Conservation (phyloP, 2,329 filamentous ascomycete genomes). For the Phaeosphaeriaceae sp. region DNA sequence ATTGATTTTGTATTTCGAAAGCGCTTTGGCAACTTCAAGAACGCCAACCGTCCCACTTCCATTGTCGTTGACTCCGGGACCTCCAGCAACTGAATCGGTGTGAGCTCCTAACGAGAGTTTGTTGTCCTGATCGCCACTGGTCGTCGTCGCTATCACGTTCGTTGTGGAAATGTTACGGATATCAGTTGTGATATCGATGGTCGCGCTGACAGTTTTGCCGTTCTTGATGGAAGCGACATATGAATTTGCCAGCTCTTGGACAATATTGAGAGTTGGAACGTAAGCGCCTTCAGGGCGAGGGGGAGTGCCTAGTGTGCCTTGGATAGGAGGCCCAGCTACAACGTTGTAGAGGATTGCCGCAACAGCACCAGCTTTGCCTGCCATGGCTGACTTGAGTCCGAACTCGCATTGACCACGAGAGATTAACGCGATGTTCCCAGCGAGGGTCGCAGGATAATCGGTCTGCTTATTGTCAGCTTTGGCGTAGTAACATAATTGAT, state of each 20-base stretch:
- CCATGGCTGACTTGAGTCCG: slow-evolving; percentile 71
- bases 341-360: slow-evolving; percentile 80
- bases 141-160: slow-evolving; percentile 68
- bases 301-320: slow-evolving; percentile 72
- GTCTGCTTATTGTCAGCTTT: slow-evolving; percentile 33
- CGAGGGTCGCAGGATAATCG: slow-evolving; percentile 67
- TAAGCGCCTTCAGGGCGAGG: slow-evolving; percentile 60
- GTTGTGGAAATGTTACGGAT: slow-evolving; percentile 50
- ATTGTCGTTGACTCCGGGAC: slow-evolving; percentile 79
- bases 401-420: slow-evolving; percentile 74
- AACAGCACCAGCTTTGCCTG: slow-evolving; percentile 71
- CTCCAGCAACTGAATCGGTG: slow-evolving; percentile 65
- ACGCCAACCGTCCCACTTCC: slow-evolving; percentile 70
- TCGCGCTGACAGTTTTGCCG: slow-evolving; percentile 47
- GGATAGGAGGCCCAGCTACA: slow-evolving; percentile 56
- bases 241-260: slow-evolving; percentile 63
- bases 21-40: slow-evolving; percentile 64
- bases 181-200: slow-evolving; percentile 53
- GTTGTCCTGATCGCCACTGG: slow-evolving; percentile 64
- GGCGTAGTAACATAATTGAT: neutral
- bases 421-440: slow-evolving; percentile 73
- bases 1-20: slow-evolving; percentile 74
- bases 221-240: slow-evolving; percentile 61
- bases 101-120: slow-evolving; percentile 65
- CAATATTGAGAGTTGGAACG: slow-evolving; percentile 72